A percentile compares a stretch with the other conserved stretches of the same genome.
Evolutionary conservation across 1,284 basidiomycete species (phyloP).

Genomic region (Rhodotorula mucilaginosa): DNA sequence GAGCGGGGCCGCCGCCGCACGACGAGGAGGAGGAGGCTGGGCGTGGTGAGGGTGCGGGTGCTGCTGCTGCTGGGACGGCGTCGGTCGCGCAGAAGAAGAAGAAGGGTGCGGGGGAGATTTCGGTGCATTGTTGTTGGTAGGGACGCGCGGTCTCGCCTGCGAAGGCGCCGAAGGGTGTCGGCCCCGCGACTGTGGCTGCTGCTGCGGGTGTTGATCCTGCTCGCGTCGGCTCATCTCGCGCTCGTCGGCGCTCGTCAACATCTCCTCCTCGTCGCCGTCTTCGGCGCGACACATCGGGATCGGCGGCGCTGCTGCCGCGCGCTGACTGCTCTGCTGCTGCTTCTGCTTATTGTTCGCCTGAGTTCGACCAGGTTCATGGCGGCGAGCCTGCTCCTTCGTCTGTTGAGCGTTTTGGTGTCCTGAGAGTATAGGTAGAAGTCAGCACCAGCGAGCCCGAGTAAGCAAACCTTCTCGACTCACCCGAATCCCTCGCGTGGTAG

Average conservation of each 20-base stretch:
- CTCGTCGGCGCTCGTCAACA: neutral
- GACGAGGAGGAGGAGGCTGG: too few relatives aligned
- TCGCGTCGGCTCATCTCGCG: neutral
- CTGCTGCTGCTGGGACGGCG: neutral
- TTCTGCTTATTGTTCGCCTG: too few relatives aligned
- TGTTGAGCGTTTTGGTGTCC: too few relatives aligned
- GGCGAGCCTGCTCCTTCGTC: too few relatives aligned
- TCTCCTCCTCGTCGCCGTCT: neutral
- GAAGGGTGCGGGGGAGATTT: neutral
- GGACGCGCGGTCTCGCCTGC: neutral
- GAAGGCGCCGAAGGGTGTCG: neutral
- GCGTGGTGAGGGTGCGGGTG: neutral
- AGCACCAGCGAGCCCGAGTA: neutral
- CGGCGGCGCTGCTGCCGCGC: too few relatives aligned
- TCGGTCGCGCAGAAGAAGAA: neutral
- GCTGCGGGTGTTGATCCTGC: too few relatives aligned
- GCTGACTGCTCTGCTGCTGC: too few relatives aligned
- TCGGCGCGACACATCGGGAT: neutral
- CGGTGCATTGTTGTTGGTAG: neutral
- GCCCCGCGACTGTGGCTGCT: neutral
- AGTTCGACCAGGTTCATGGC: too few relatives aligned
- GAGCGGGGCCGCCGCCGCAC: neutral
- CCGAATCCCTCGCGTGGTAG: neutral
- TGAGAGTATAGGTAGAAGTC: too few relatives aligned
- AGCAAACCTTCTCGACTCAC: neutral